phyloP scores from a whole-genome alignment of 2,329 filamentous ascomycete genomes.

The Aulographum hederae region DNA sequence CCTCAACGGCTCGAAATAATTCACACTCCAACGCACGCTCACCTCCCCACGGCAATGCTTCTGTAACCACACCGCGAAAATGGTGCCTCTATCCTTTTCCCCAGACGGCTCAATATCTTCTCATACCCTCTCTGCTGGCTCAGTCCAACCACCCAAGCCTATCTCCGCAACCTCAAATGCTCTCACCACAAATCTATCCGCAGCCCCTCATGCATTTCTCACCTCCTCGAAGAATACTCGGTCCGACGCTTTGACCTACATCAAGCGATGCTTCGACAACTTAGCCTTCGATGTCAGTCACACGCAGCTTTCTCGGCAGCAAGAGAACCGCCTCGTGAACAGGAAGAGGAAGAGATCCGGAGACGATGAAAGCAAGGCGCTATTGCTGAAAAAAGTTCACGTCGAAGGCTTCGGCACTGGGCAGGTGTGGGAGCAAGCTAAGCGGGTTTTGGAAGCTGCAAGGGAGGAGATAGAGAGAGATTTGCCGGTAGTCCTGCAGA shows the following conservation, averaged over 20 bases:
- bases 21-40: too few relatives aligned
- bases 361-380: conserved; percentile 27
- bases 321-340: conserved; percentile 45
- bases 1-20: too few relatives aligned
- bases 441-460: conserved; percentile 56
- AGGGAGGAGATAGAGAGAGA: conserved; percentile 31
- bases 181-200: too few relatives aligned
- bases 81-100: too few relatives aligned
- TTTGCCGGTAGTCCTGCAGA: too few relatives aligned
- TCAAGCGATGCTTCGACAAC: conserved; percentile 65
- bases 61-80: too few relatives aligned
- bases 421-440: conserved; percentile 90
- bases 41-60: too few relatives aligned
- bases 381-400: conserved; percentile 71
- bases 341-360: conserved; percentile 60
- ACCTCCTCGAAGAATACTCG: conserved; percentile 35
- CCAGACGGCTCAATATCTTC: too few relatives aligned
- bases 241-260: conserved; percentile 49
- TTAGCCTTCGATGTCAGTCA: conserved; percentile 59
- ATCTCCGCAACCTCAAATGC: too few relatives aligned
- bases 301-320: conserved; percentile 49
- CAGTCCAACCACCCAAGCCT: too few relatives aligned
- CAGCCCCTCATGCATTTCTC: too few relatives aligned
- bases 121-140: too few relatives aligned
- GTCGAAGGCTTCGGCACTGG: conserved; percentile 71